These are phyloP conservation scores for Schizothecium vesticola DNA, from an alignment of 495 filamentous ascomycete species.

Conservation along the genomic window DNA sequence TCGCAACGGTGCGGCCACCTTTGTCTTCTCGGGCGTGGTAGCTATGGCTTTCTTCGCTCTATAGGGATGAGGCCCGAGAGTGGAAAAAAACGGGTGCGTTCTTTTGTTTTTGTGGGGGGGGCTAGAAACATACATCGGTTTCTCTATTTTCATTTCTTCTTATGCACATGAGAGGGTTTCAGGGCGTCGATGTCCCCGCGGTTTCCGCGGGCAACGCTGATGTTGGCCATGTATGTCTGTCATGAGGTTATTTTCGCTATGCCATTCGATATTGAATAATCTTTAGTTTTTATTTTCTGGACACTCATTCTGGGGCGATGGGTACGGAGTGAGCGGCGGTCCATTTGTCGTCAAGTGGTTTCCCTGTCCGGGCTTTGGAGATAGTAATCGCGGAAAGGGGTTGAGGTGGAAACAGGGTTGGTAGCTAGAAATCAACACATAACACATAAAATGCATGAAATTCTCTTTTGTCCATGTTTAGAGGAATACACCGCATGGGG, in stretches of 20 bases:
- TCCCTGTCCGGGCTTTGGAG: background rate
- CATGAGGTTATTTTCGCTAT: background rate
- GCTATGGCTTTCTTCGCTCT: constrained; percentile 22
- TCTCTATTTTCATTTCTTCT: background rate
- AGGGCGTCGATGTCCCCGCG: background rate
- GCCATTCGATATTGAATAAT: background rate
- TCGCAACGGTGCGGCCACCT: constrained; percentile 18
- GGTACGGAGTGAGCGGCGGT: background rate
- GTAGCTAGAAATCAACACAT: background rate
- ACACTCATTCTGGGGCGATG: background rate
- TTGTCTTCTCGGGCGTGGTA: constrained; percentile 21
- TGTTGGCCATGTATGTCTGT: background rate
- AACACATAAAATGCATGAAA: background rate
- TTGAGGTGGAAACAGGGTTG: background rate
- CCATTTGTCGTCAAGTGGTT: background rate
- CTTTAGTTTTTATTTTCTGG: background rate
- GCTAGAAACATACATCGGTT: background rate
- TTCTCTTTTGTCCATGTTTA: background rate
- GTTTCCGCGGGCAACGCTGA: background rate
- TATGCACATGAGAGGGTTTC: background rate
- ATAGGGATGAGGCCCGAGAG: constrained; percentile 1
- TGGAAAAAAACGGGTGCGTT: background rate
- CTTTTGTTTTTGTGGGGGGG: background rate
- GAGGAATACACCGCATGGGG: background rate
- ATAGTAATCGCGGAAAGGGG: background rate